Evolutionary conservation across 257 asterid genomes (phyloP).

Genomic region (Euphrasia confusa): DNA sequence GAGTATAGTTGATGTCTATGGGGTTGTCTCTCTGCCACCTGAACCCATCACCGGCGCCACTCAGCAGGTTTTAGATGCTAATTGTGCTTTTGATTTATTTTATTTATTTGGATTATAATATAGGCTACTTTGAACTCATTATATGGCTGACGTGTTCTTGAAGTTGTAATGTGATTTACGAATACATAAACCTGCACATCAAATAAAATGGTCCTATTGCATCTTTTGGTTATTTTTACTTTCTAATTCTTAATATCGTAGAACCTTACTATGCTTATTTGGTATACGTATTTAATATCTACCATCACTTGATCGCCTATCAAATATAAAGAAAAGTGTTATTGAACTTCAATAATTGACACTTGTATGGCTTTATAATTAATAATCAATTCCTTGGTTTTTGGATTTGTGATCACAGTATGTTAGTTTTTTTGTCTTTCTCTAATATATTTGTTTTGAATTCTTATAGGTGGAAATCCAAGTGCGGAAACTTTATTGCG

Average conservation of each 20-base stretch:
- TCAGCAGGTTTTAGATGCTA: conserved; percentile 59
- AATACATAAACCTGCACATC: not conserved
- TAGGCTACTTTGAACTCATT: not conserved
- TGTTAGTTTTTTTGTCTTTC: not conserved
- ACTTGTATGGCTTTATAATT: not conserved
- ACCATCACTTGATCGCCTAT: not conserved
- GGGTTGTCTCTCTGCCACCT: conserved; percentile 61
- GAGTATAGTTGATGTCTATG: conserved; percentile 68
- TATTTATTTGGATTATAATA: not conserved
- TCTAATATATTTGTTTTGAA: conserved; percentile 3
- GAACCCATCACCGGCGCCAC: conserved; percentile 62
- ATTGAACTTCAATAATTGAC: not conserved
- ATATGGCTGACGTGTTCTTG: not conserved
- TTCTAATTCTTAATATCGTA: too few species aligned
- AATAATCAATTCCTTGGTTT: not conserved
- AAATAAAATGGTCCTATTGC: too few species aligned
- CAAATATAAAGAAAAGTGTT: not conserved
- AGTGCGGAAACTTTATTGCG: conserved; percentile 56
- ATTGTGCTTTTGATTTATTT: not conserved
- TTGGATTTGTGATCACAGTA: not conserved
- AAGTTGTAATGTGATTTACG: not conserved
- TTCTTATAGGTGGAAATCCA: conserved; percentile 70
- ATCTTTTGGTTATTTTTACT: too few species aligned
- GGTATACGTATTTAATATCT: too few species aligned
- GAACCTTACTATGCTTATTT: too few species aligned